Evolutionary conservation across 139 green algal genomes (phyloP), one percentile per base, ranked within the genome.

Genomic region (Microglena sp.): DNA sequence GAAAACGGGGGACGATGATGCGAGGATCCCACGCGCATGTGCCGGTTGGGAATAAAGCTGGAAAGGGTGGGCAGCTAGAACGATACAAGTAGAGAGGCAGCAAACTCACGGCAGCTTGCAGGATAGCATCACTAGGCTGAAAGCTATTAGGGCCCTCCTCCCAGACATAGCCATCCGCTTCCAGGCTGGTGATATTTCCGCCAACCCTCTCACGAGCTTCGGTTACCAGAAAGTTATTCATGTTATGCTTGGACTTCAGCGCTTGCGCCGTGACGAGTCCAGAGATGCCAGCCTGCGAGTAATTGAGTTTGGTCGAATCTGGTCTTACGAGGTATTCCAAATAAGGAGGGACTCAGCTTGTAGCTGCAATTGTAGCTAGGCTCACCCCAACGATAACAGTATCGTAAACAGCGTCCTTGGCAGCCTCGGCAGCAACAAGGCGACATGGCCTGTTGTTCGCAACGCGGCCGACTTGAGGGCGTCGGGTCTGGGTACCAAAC

Each of bases 111-210:
- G 92, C 89, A 5, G 89, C 86, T 66, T 92, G 88, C 40, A 99
- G 84, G 66, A 99, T 92, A 60, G 79, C 53, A 73, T 96, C 91
- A 73, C 85, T 93, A 30, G 94, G 94, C 81, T 97, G 92, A 81
- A 97, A 99, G 69, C 82, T 94, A 85, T 97, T 99, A 46, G 94
- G 94, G 8, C 94, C 94, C 65, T 97, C 92, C 78, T 99, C 94
- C 95, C 95, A 99, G 6, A 95, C 57, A 64, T 92, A 97, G n/a
- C 87, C 87, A 29, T 88, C 72, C 18, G 44, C 73, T 33, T 76
- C 57, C 59, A 90, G 65, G 15, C 84, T 90, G 0, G 89, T 98
- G 73, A 99, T 92, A 80, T 99, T 99, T 33, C 94, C 94, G 45
- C 94, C 94, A n/a, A 99, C 94, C 11, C 89, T 79, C 31, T 97